Conservation (phyloP, 495 filamentous ascomycete species). For the Neurospora africana region DNA sequence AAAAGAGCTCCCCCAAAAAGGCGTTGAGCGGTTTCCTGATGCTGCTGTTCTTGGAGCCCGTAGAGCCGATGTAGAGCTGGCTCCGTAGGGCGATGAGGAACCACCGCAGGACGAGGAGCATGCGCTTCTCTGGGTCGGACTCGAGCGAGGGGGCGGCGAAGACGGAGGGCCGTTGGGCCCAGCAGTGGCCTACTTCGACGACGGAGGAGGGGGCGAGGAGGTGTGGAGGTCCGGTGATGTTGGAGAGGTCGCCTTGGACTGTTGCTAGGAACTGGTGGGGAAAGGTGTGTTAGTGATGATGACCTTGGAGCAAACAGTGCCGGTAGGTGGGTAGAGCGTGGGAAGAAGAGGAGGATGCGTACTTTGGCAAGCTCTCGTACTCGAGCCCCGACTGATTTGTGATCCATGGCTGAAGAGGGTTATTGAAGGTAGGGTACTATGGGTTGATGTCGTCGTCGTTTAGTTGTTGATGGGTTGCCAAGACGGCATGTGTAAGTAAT, state of each 20-base stretch:
- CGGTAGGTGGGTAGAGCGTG: not conserved
- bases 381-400: conserved; percentile 7
- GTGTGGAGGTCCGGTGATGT: conserved; percentile 76
- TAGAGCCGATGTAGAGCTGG: conserved; percentile 46
- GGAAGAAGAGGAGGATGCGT: not conserved
- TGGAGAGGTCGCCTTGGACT: conserved; percentile 78
- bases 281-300: conserved; percentile 5
- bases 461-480: not conserved
- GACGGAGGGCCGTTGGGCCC: conserved; percentile 69
- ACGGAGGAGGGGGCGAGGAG: conserved; percentile 72
- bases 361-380: conserved; percentile 13
- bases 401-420: conserved; percentile 5
- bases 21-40: conserved; percentile 87
- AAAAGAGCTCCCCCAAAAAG: conserved; percentile 84
- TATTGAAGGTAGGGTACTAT: not conserved
- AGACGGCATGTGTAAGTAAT: not conserved
- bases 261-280: conserved; percentile 58
- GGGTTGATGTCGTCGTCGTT: not conserved
- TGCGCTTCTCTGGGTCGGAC: conserved; percentile 55
- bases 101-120: conserved; percentile 70
- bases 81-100: conserved; percentile 74
- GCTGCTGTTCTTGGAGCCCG: conserved; percentile 6
- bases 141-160: conserved; percentile 75
- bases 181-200: conserved; percentile 78
- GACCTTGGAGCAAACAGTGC: not conserved